A percentile compares a stretch with the other conserved stretches of the same genome.
phyloP scores from a whole-genome alignment of 2,329 filamentous ascomycete species.

The Dactylellina haptotyla region DNA sequence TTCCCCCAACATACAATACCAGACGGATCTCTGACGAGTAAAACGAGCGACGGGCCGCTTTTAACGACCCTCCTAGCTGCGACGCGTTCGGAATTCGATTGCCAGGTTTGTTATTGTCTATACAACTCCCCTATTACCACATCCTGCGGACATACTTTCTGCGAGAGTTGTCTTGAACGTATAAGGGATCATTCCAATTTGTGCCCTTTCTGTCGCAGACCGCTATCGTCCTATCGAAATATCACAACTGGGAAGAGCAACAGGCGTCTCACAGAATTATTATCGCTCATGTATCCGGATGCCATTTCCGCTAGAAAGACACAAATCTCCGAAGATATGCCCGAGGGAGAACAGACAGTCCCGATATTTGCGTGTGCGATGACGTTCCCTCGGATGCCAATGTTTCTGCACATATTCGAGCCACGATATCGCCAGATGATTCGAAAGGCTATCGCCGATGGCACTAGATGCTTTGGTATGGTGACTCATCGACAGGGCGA shows the following conservation, averaged over 20 bases:
- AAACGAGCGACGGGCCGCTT: constrained; percentile 64
- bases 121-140: constrained; percentile 86
- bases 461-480: constrained; percentile 84
- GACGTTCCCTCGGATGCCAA: constrained; percentile 82
- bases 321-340: constrained; percentile 61
- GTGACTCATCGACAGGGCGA: constrained; percentile 67
- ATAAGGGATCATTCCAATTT: constrained; percentile 79
- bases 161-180: constrained; percentile 78
- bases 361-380: constrained; percentile 84
- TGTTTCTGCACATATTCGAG: constrained; percentile 90
- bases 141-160: constrained; percentile 88
- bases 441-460: constrained; percentile 74
- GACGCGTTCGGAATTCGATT: constrained; percentile 78
- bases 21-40: constrained; percentile 53
- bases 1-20: constrained; percentile 55
- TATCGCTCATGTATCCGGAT: constrained; percentile 75
- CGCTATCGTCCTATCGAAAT: constrained; percentile 62
- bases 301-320: constrained; percentile 70
- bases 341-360: constrained; percentile 69
- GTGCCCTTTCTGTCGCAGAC: constrained; percentile 80
- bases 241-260: constrained; percentile 67
- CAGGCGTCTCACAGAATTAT: constrained; percentile 70
- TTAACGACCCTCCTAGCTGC: constrained; percentile 71
- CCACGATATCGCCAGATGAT: constrained; percentile 93
- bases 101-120: constrained; percentile 84